phyloP scores from a whole-genome alignment of 306 rosid genomes.

The Crataegus laevigata region DNA sequence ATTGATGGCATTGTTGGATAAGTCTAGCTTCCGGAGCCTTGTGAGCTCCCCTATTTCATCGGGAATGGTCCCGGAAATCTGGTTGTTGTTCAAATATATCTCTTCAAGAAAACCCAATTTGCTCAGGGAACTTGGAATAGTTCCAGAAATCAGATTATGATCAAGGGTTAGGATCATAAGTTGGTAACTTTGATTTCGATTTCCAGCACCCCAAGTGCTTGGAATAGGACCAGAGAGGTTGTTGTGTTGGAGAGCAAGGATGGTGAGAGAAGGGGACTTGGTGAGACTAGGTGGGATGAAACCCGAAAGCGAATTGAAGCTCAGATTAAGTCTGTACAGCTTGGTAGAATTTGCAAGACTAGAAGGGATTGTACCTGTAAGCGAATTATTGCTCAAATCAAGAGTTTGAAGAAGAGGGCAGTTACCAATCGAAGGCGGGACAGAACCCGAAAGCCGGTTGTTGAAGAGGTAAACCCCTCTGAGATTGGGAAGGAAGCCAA shows the following conservation, averaged over 20 bases:
- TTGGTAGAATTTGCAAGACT: conserved; percentile 59
- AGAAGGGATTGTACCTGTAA: conserved; percentile 62
- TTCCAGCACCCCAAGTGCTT: conserved; percentile 41
- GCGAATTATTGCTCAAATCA: conserved; percentile 71
- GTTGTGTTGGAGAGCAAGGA: conserved; percentile 69
- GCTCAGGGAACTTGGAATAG: conserved; percentile 51
- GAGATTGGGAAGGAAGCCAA: conserved; percentile 66
- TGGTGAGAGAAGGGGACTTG: conserved; percentile 36
- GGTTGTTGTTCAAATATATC: conserved; percentile 57
- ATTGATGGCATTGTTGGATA: conserved; percentile 64
- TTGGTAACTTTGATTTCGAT: conserved; percentile 25
- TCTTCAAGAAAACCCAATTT: conserved; percentile 49
- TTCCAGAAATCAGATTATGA: conserved; percentile 56
- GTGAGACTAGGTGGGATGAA: conserved; percentile 55
- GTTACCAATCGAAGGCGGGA: conserved; percentile 72
- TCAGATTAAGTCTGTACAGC: conserved; percentile 62
- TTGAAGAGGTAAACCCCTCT: conserved; percentile 94
- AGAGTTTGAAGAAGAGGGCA: conserved; percentile 69
- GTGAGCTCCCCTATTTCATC: conserved; percentile 52
- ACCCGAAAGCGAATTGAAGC: conserved; percentile 78
- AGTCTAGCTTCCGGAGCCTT: conserved; percentile 58
- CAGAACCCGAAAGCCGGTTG: conserved; percentile 72
- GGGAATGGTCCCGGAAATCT: conserved; percentile 56
- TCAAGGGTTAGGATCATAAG: conserved; percentile 64
- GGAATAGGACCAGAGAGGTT: conserved; percentile 69